Evolutionary conservation across 768 basidiomycete species (phyloP).

Genomic region (Phanerochaete sordida): DNA sequence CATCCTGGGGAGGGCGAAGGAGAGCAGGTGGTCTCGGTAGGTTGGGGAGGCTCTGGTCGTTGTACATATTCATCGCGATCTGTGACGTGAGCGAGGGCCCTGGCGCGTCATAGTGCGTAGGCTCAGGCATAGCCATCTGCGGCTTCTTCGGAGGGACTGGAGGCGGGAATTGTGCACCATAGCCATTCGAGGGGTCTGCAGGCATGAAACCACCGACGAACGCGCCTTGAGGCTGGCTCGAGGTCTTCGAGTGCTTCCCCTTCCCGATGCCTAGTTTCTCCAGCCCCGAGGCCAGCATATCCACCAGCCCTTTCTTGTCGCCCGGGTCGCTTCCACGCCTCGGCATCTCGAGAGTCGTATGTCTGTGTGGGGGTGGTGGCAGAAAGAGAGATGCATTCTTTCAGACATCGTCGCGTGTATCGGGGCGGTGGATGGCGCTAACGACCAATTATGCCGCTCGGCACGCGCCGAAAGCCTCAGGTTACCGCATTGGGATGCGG

Average conservation of each 20-base stretch:
- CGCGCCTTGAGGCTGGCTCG: not conserved
- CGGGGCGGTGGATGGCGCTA: not conserved
- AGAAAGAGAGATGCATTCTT: not conserved
- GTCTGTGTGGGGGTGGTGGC: not conserved
- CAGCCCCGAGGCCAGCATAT: not conserved
- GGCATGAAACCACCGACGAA: conserved; percentile 2
- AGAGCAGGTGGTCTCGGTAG: conserved; percentile 13
- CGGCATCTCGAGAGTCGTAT: not conserved
- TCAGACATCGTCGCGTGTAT: not conserved
- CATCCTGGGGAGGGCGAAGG: conserved; percentile 12
- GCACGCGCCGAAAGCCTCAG: not conserved
- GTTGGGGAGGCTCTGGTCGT: not conserved
- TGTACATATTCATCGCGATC: conserved; percentile 22
- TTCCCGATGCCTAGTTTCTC: not conserved
- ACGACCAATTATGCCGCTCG: not conserved
- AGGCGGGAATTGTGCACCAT: not conserved
- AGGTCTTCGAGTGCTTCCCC: not conserved
- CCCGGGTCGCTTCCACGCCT: not conserved
- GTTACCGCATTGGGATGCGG: not conserved
- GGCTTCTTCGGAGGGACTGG: conserved; percentile 19
- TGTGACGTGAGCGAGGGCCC: conserved; percentile 34
- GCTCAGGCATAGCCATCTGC: conserved; percentile 34
- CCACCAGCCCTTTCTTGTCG: not conserved
- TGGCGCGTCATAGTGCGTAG: conserved; percentile 18
- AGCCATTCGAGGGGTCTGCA: not conserved